Base-by-base conservation (phyloP, 257 asterid genomes). In the Osmanthus fragrans region DNA sequence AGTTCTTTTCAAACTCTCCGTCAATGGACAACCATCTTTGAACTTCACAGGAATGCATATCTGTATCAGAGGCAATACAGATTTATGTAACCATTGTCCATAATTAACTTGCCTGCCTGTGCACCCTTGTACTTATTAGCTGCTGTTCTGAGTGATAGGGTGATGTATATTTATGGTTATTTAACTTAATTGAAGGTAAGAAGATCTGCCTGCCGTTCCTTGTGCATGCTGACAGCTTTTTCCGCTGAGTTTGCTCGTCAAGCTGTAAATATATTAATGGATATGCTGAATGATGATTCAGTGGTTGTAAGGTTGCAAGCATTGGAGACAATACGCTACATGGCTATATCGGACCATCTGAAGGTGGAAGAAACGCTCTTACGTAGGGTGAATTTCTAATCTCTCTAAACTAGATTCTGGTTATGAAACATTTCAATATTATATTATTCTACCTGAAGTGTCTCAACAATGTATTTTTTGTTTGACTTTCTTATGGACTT, bases 191-290 rank as follows among this genome's bases (percentile, higher is more conserved):
- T 89, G 80, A 88, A 95, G 99, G 99, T 96, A 73, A 89, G 97
- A 86, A 89, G 86, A 88, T 85, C 96, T 72, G 97, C 99, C 70
- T 96, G 99, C 80, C 80, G 67, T 85, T 92, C 97, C 85, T 80
- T 96, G 88, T 89, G 87, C 84, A 87, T 69, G 82, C 89, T 85
- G 81, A 71, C 86, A 7, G 81, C 73, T 73, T 81, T 79, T 75
- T 90, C 92, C 79, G 82, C 92, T 75, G 80, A 88, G 73, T 96
- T 96, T 96, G 79, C 97, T 70, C 74, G 74, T 66, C 89, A 84
- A 79, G 89, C 90, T 80, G 84, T 90, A 70, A 80, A 82, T 73
- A 78, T 86, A 30, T 76, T 93, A 88, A 87, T 93, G 88, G 92
- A 89, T 76, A 77, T 93, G 85, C 90, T 93, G 83, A 90, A 90